Base-by-base conservation (phyloP, 768 basidiomycete species). In the Lanmaoa pseudosensibilis region DNA sequence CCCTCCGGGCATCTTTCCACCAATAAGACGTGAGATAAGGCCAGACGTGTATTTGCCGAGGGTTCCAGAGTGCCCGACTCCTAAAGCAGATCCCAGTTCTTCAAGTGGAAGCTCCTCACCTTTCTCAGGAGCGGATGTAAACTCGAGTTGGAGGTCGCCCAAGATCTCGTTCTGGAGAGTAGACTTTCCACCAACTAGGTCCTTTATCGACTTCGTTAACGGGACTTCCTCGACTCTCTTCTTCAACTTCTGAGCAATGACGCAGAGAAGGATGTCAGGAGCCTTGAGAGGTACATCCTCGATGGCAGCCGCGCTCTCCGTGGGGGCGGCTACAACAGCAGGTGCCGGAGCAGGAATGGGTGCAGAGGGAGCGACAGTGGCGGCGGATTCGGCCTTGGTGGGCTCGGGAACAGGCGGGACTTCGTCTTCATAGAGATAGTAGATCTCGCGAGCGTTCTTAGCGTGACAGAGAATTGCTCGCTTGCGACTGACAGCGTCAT, bases 111-210 rank as follows among this genome's bases (percentile, higher is more conserved):
- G 82, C 66, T 99, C 97, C 72, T 99, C 97, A 11, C 92, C 94
- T 78, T 98, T 99, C 78, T 99, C 97, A 0, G 97, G 97, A 1
- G 96, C 93, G 9, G 92, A 91, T 5, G 86, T 66, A 71, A 99
- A 99, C 71, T 99, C 97, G 65, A 92, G 84, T 68, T 97, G 94
- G 38, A 99, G 81, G 69, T 98, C 97, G 46, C 97, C 97, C 43
- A 99, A 78, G 59, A 99, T 98, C 72, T 99, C 97, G 71, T 99
- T 99, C 75, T 98, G 97, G 56, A 99, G 79, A 0, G 97, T 99
- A 18, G 96, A 98, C 75, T 99, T 99, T 61, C 97, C 97, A 30
- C 94, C 94, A 45, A 97, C 95, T 53, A 99, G 88, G 66, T 99
- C 97, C 74, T 99, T 98, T 80, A 99, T 94, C 0, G 94, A 89